Conservation (phyloP, 129 eudicot species). For the Flaveria sonorensis region DNA sequence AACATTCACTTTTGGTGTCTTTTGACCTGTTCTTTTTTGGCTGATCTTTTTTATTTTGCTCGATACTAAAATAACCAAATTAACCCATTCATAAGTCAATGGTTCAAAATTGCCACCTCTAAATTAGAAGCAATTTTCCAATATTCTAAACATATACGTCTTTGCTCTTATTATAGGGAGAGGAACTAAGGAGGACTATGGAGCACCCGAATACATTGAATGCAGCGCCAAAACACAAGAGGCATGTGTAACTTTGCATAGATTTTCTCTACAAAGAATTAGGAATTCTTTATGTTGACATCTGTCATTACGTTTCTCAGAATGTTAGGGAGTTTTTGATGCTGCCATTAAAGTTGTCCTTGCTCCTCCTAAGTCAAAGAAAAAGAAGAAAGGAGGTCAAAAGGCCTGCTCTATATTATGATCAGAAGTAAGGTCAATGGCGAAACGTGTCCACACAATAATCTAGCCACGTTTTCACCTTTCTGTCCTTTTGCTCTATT, state of each 20-base stretch:
- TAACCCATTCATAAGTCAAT: not conserved
- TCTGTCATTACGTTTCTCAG: constrained; percentile 26
- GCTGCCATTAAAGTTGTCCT: constrained; percentile 92
- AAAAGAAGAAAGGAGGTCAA: constrained; percentile 73
- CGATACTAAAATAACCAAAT: not conserved
- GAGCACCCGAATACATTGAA: constrained; percentile 88
- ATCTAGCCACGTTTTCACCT: too few relatives aligned
- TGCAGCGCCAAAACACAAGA: constrained; percentile 94
- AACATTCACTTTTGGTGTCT: not conserved
- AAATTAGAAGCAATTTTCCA: constrained; percentile 7
- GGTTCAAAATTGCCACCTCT: not conserved
- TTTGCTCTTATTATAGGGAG: constrained; percentile 58
- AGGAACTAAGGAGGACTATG: constrained; percentile 81
- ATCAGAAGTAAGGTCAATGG: constrained; percentile 34
- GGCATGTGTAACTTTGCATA: constrained; percentile 41
- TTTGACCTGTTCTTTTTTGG: not conserved
- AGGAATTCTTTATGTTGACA: constrained; percentile 10
- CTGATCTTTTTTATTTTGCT: not conserved
- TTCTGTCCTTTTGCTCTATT: not conserved
- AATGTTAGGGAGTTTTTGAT: constrained; percentile 81
- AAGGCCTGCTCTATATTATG: constrained; percentile 88
- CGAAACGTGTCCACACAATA: not conserved
- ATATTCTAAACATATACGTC: constrained; percentile 15
- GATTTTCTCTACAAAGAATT: not conserved
- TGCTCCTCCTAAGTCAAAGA: constrained; percentile 83